Evolutionary conservation across 352 stramenopile species (phyloP).

Genomic region (Phytophthora agathidicida): DNA sequence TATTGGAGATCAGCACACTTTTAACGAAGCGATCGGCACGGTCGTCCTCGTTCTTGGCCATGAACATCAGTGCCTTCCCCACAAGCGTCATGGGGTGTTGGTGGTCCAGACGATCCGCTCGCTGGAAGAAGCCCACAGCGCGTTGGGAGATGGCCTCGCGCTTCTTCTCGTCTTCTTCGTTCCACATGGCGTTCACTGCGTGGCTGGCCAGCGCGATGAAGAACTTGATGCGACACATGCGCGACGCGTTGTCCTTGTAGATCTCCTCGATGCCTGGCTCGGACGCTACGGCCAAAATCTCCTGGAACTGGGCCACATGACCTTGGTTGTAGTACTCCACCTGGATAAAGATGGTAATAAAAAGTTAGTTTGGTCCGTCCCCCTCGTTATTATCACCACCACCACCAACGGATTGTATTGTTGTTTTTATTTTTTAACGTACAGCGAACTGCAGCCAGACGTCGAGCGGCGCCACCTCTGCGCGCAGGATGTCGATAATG

Average conservation of each 20-base stretch:
- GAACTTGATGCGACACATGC: conserved; percentile 89
- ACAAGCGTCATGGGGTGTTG: conserved; percentile 91
- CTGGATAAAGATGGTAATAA: conserved; percentile 20
- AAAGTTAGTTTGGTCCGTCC: background rate
- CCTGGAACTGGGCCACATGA: conserved; percentile 79
- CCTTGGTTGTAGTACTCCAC: conserved; percentile 92
- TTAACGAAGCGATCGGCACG: conserved; percentile 92
- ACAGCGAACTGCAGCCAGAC: conserved; percentile 93
- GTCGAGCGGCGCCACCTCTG: conserved; percentile 90
- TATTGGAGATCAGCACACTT: conserved; percentile 90
- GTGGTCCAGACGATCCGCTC: conserved; percentile 87
- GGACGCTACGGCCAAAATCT: conserved; percentile 84
- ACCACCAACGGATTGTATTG: background rate
- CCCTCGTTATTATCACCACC: too few relatives aligned
- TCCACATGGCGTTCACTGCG: conserved; percentile 89
- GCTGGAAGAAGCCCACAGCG: conserved; percentile 87
- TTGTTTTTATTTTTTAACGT: conserved; percentile 15
- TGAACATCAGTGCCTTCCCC: conserved; percentile 93
- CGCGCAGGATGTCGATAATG: conserved; percentile 91
- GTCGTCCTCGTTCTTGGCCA: conserved; percentile 92
- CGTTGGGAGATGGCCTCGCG: conserved; percentile 79
- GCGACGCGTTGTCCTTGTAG: conserved; percentile 88
- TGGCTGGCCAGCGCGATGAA: conserved; percentile 88
- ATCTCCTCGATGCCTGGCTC: conserved; percentile 88
- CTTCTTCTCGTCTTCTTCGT: conserved; percentile 90